phyloP scores from a whole-genome alignment of 106 monocot genomes.

The Triglochin maritima region DNA sequence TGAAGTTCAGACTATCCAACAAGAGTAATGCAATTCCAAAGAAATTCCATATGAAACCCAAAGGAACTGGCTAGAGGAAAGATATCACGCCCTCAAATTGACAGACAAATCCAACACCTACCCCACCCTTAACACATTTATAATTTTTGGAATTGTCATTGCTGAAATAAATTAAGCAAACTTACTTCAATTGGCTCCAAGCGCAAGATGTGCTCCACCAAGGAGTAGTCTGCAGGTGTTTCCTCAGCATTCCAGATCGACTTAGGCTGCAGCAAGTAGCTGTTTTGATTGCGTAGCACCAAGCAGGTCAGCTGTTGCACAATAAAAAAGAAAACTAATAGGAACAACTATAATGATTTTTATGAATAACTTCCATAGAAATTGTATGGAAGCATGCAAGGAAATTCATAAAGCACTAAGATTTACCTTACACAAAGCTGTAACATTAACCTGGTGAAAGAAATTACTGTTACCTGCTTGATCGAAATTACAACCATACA shows the following conservation, averaged over 20 bases:
- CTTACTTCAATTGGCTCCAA: constrained; percentile 72
- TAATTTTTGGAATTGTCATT: no score
- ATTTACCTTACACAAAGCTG: constrained; percentile 64
- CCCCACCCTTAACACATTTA: no score
- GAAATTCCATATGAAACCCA: no score
- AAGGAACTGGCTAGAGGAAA: no score
- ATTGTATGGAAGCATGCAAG: not conserved
- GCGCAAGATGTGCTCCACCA: constrained; percentile 70
- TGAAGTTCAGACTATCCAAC: no score
- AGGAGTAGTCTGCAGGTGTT: constrained; percentile 35
- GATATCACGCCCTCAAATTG: no score
- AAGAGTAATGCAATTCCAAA: no score
- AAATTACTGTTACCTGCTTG: constrained; percentile 38
- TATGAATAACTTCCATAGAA: not conserved
- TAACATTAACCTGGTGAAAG: constrained; percentile 60
- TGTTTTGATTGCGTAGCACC: constrained; percentile 46
- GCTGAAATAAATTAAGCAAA: no score
- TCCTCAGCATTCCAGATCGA: constrained; percentile 95
- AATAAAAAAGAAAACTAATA: constrained; percentile 2
- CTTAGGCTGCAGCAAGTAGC: constrained; percentile 57
- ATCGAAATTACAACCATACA: not conserved
- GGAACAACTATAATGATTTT: not conserved
- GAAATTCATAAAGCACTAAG: not conserved
- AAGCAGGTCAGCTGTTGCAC: constrained; percentile 78
- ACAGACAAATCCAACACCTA: no score